Conservation (phyloP, 495 filamentous ascomycete genomes). For the Parathielavia appendiculata region DNA sequence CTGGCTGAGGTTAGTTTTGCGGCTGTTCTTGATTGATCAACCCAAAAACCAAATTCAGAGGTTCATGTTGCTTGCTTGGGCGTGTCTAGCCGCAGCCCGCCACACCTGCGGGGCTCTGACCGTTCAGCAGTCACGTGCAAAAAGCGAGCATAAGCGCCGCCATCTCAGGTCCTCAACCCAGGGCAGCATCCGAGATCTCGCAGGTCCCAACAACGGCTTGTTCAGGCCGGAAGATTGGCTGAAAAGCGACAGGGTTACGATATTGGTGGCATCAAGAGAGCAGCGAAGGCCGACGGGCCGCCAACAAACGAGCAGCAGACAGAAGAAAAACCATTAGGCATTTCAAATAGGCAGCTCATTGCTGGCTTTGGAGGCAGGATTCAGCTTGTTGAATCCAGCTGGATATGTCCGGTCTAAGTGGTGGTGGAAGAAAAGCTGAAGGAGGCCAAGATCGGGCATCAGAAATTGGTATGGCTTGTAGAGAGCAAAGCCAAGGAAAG, state of each 20-base stretch:
- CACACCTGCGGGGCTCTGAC: constrained; percentile 11
- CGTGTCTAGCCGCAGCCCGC: constrained; percentile 18
- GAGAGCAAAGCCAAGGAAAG: too few relatives aligned
- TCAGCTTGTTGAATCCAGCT: neutral
- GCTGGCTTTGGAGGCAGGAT: neutral
- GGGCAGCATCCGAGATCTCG: neutral
- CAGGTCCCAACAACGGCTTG: neutral
- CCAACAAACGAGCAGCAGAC: neutral
- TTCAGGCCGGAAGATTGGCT: neutral
- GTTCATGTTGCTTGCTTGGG: constrained; percentile 12
- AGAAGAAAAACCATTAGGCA: neutral
- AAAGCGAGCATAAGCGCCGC: neutral
- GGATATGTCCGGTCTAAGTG: neutral
- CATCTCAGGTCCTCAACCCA: neutral
- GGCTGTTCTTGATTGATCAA: neutral
- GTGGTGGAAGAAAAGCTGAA: neutral
- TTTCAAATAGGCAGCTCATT: neutral
- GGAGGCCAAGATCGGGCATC: neutral
- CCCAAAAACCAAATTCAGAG: constrained; percentile 10
- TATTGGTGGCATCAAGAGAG: neutral
- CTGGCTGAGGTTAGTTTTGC: neutral
- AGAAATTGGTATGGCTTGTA: neutral
- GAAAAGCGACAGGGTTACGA: neutral
- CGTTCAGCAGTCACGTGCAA: constrained; percentile 15
- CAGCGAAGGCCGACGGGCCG: neutral